Base-by-base conservation (phyloP, 768 basidiomycete genomes). In the Trametes punicea region DNA sequence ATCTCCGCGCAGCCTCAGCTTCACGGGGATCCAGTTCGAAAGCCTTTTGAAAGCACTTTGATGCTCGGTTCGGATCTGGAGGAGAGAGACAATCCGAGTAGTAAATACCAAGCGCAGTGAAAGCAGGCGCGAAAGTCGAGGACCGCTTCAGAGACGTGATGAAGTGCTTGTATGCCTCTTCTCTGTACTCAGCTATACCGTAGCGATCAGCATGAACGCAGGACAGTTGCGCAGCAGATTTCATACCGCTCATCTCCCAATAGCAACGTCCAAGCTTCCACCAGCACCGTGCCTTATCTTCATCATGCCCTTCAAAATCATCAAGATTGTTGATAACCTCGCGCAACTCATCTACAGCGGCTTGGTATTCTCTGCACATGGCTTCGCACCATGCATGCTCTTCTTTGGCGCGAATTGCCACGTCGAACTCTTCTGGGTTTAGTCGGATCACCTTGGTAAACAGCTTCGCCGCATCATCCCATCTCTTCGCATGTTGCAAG, bases 31-130 rank as follows among this genome's bases (percentile, higher is more conserved):
- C 96, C 5, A 98, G 82, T 69, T 98, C 97, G 64, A 99, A 98
- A 0, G 96, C 97, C 66, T 96, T 98, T 65, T 98, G 94, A 71
- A 96, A 98, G 68, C 96, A 98, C 68, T 94, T 95, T 3, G 90
- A 88, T 0, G 96, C 90, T 33, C 95, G 84, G 6, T 82, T 81
- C 21, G 83, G 85, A 70, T 98, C 95, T 0, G 86, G 82, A 0
- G 93, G 92, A 10, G 75, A 71, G 3, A 80, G 74, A 55, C 74
- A 76, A 38, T 93, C 87, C 18, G 80, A 71, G 70, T 98, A 98
- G 71, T 94, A 94, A 44, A 91, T 75, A 6, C 97, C 97, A 2
- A 99, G 81, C 1, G 93, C 93, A 3, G 96, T 96, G 69, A 93
- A 98, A 0, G 97, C 86, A 1, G 97, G 88, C 0, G 96, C 93